Evolutionary conservation across 163 green algal species (phyloP), one percentile per base, ranked within the genome.

Genomic region (Volvox carteri): DNA sequence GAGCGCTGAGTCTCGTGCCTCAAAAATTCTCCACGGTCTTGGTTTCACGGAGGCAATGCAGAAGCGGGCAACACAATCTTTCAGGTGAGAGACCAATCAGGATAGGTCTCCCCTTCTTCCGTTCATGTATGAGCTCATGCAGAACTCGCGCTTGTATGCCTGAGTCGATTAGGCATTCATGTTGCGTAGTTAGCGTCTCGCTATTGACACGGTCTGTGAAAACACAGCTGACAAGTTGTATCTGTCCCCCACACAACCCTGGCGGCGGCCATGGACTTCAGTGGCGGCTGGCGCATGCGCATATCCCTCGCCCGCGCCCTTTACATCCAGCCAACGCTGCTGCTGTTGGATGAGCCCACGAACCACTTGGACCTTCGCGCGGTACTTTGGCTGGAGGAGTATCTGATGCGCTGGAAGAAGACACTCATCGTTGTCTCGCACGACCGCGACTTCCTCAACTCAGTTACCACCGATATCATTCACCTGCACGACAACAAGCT

Each of bases 311-410:
- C 98, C 19, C 94, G 98, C 21, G 98, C 98, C 2, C 95, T 99
- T 37, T 99, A 98, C 95, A 98, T 99, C 77, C 95, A 99, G 92
- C 98, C 98, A 76, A 99, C 98, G 28, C 94, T 99, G 86, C 94
- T 99, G 91, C 94, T 99, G 89, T 95, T 99, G 89, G 97, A 99
- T 87, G 98, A 99, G 95, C 98, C 98, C 33, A 99, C 98, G 73
- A 99, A 99, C 93, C 98, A 99, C 87, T 90, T 99, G 87, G 98
- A 99, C 93, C 94, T 99, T 79, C 85, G 96, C 37, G 96, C 97
- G 8, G 97, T 98, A 73, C 93, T 99, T 85, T 99, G 98, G 98
- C 95, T 99, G 48, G 98, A 99, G 92, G 98, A 99, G 93, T 99
- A 99, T 88, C 92, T 99, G 75, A 86, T 93, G 88, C 88, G 95